phyloP scores from a whole-genome alignment of 768 basidiomycete species.

The Albatrellus ellisii region DNA sequence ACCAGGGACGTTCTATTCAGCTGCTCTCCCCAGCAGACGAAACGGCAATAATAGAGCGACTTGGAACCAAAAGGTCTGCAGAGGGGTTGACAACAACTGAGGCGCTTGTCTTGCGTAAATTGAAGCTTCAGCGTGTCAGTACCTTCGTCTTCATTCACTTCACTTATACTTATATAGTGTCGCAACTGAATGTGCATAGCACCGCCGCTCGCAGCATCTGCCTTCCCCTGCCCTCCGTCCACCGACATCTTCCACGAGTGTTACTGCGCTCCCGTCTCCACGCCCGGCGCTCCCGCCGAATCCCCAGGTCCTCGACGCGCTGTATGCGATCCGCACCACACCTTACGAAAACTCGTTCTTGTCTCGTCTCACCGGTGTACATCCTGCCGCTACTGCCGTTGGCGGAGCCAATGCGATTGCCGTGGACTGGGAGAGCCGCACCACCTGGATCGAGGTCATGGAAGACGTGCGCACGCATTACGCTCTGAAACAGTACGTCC shows the following conservation, averaged over 20 bases:
- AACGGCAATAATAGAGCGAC: background rate
- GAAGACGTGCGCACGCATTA: slow-evolving; percentile 57
- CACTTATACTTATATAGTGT: background rate
- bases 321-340: slow-evolving; percentile 46
- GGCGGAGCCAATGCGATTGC: too few species aligned
- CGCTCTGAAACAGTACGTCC: slow-evolving; percentile 41
- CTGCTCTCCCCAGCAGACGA: slow-evolving; percentile 9
- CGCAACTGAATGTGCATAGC: background rate
- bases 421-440: slow-evolving; percentile 57
- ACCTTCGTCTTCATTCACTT: background rate
- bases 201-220: slow-evolving; percentile 15
- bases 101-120: slow-evolving; percentile 13
- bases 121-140: slow-evolving; percentile 12
- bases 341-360: slow-evolving; percentile 54
- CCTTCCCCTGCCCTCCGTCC: slow-evolving; percentile 7
- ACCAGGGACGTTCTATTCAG: slow-evolving; percentile 10
- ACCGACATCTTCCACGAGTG: slow-evolving; percentile 9
- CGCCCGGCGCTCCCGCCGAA: slow-evolving; percentile 16
- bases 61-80: slow-evolving; percentile 3
- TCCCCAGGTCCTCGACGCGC: slow-evolving; percentile 31
- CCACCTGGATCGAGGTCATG: slow-evolving; percentile 72
- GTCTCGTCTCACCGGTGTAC: slow-evolving; percentile 43
- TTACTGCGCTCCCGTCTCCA: slow-evolving; percentile 25
- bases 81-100: slow-evolving; percentile 3
- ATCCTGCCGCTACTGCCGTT: too few species aligned